These are phyloP conservation scores for Willaertia magna DNA, from an alignment of 208 protist species.

Conservation along the genomic window DNA sequence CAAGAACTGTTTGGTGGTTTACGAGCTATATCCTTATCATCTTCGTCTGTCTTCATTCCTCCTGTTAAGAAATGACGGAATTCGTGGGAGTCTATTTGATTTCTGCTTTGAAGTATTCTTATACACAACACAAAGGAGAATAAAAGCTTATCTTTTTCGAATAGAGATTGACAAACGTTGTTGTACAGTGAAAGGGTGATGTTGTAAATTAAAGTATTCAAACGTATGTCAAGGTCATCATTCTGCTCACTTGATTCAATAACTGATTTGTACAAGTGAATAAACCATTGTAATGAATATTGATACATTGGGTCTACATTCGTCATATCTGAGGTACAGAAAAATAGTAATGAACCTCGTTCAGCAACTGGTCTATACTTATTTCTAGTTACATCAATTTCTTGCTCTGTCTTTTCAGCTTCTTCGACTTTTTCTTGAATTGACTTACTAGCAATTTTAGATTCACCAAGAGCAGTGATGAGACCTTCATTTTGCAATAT, in stretches of 20 bases:
- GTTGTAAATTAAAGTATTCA: constrained; percentile 76
- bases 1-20: constrained; percentile 63
- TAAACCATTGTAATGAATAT: constrained; percentile 93
- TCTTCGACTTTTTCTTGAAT: constrained; percentile 81
- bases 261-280: constrained; percentile 79
- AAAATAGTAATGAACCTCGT: constrained; percentile 87
- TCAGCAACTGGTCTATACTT: constrained; percentile 83
- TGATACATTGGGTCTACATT: constrained; percentile 90
- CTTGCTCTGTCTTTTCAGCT: constrained; percentile 82
- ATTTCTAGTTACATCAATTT: constrained; percentile 87
- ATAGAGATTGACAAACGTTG: constrained; percentile 84
- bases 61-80: constrained; percentile 45
- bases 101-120: constrained; percentile 6
- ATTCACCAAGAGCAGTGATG: constrained; percentile 63
- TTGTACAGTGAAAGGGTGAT: constrained; percentile 91
- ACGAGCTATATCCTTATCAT: constrained; percentile 15
- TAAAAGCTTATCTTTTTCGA: constrained; percentile 52
- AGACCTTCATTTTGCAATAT: constrained; percentile 93
- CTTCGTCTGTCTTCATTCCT: constrained; percentile 57
- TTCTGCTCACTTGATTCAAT: constrained; percentile 68
- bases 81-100: constrained; percentile 51
- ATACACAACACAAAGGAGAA: constrained; percentile 48
- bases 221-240: constrained; percentile 22
- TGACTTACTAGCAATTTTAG: constrained; percentile 79
- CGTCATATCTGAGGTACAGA: constrained; percentile 87